Conservation (phyloP, 2,329 filamentous ascomycete species). For the Phialophora chinensis region DNA sequence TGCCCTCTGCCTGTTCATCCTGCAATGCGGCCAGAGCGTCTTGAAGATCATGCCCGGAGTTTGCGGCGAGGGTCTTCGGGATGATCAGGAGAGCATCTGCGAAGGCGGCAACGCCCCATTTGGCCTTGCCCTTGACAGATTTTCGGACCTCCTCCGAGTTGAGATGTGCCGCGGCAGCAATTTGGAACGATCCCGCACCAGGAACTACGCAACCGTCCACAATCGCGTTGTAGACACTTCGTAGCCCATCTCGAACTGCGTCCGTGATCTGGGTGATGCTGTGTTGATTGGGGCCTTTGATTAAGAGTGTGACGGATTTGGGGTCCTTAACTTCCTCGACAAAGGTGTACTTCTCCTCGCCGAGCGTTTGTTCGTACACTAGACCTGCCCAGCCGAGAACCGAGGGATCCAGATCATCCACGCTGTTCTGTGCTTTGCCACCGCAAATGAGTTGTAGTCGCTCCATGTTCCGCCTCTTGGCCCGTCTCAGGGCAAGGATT, state of each 20-base stretch:
- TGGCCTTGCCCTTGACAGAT: slow-evolving; percentile 96
- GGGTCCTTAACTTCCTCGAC: slow-evolving; percentile 98
- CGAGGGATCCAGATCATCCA: slow-evolving; percentile 87
- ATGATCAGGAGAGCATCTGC: slow-evolving; percentile 94
- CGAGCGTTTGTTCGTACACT: slow-evolving; percentile 96
- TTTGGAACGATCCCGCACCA: slow-evolving; percentile 92
- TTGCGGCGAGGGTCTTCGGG: slow-evolving; percentile 95
- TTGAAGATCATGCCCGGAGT: slow-evolving; percentile 95
- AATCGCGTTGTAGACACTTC: slow-evolving; percentile 99
- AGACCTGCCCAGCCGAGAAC: slow-evolving; percentile 93
- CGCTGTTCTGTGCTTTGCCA: slow-evolving; percentile 90
- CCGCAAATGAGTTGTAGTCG: slow-evolving; percentile 93
- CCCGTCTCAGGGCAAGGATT: slow-evolving; percentile 89
- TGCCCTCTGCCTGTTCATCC: slow-evolving; percentile 83
- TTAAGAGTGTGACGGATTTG: slow-evolving; percentile 95
- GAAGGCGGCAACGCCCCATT: slow-evolving; percentile 93
- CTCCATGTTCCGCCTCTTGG: slow-evolving; percentile 99
- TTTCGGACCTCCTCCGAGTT: slow-evolving; percentile 85
- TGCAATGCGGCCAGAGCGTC: slow-evolving; percentile 87
- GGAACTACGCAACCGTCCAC: slow-evolving; percentile 97
- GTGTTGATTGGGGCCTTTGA: slow-evolving; percentile 97
- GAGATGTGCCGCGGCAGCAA: slow-evolving; percentile 86
- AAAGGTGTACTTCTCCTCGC: slow-evolving; percentile 99
- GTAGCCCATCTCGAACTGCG: slow-evolving; percentile 89
- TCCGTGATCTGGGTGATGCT: slow-evolving; percentile 97